Conservation (phyloP, 257 asterid species). For the Vinca minor region DNA sequence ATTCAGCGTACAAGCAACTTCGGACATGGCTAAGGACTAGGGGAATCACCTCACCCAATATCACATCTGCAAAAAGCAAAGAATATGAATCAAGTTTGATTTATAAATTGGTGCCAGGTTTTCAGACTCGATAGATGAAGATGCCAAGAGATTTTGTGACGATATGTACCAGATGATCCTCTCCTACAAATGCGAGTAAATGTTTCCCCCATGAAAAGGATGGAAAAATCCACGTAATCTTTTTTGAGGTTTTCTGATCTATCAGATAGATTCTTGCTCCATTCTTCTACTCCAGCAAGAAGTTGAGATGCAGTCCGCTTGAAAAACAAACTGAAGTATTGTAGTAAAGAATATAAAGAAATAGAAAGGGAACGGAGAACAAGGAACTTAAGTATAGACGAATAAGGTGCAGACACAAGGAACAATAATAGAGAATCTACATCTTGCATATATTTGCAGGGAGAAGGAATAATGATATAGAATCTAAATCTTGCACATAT, state of each 20-base stretch:
- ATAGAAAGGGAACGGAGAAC: slow-evolving; percentile 6
- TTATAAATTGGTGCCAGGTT: neutral
- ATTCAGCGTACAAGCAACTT: slow-evolving; percentile 35
- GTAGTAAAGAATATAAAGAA: slow-evolving; percentile 30
- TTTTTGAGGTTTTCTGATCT: slow-evolving; percentile 25
- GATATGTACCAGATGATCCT: slow-evolving; percentile 69
- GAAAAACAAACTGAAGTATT: slow-evolving; percentile 58
- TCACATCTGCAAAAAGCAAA: slow-evolving; percentile 53
- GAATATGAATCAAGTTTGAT: slow-evolving; percentile 3
- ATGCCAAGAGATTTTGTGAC: slow-evolving; percentile 14
- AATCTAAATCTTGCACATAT: neutral
- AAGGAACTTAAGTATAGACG: neutral
- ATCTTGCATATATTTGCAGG: neutral
- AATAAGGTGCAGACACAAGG: slow-evolving; percentile 4
- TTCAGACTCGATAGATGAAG: slow-evolving; percentile 12
- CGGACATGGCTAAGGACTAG: slow-evolving; percentile 45
- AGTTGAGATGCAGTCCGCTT: slow-evolving; percentile 59
- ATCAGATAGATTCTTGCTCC: slow-evolving; percentile 37
- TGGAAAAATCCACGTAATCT: slow-evolving; percentile 25
- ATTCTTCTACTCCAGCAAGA: slow-evolving; percentile 61
- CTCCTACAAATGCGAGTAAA: slow-evolving; percentile 82
- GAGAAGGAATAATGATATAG: slow-evolving; percentile 2
- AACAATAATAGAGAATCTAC: neutral
- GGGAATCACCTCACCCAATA: slow-evolving; percentile 58
- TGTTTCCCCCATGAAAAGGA: slow-evolving; percentile 60